phyloP scores from a whole-genome alignment of 192 early-diverging fungal genomes.

The Kappamyces sp. region DNA sequence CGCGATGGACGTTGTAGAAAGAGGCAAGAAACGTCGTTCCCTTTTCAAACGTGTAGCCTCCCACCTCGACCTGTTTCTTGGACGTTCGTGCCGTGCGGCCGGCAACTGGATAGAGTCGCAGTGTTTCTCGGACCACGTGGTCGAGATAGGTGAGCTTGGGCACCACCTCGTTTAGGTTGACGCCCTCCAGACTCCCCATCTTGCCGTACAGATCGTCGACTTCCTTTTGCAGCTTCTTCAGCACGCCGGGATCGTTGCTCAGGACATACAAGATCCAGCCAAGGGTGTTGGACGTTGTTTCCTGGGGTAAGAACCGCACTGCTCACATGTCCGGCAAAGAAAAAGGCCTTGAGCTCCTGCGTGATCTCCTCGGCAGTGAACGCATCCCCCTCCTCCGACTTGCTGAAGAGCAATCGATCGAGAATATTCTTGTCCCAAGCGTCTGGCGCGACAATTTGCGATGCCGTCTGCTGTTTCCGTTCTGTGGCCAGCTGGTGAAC shows the following conservation, averaged over 20 bases:
- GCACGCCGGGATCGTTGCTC: conserved; percentile 16
- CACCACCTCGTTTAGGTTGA: conserved; percentile 18
- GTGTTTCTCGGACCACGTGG: conserved; percentile 32
- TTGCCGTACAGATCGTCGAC: conserved; percentile 13
- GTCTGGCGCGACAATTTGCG: background rate
- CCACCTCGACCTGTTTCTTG: conserved; percentile 16
- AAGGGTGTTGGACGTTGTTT: conserved; percentile 37
- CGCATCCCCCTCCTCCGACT: conserved; percentile 1
- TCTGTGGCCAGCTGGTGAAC: too few relatives aligned
- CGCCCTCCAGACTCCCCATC: too few relatives aligned
- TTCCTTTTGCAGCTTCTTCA: conserved; percentile 17
- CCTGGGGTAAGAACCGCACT: conserved; percentile 11
- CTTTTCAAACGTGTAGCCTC: conserved; percentile 24
- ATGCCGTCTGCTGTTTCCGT: too few relatives aligned
- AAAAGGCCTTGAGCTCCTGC: conserved; percentile 36
- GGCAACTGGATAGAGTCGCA: conserved; percentile 30
- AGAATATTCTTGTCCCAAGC: conserved; percentile 20
- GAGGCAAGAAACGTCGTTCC: conserved; percentile 18
- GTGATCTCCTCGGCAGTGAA: conserved; percentile 33
- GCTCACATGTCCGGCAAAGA: conserved; percentile 31
- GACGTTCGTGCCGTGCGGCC: background rate
- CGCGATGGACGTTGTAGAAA: conserved; percentile 22
- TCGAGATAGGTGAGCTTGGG: conserved; percentile 28
- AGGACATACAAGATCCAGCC: conserved; percentile 22
- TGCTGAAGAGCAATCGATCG: conserved; percentile 22